Conservation (phyloP, 768 basidiomycete genomes). For the Pleurotus eryngii region DNA sequence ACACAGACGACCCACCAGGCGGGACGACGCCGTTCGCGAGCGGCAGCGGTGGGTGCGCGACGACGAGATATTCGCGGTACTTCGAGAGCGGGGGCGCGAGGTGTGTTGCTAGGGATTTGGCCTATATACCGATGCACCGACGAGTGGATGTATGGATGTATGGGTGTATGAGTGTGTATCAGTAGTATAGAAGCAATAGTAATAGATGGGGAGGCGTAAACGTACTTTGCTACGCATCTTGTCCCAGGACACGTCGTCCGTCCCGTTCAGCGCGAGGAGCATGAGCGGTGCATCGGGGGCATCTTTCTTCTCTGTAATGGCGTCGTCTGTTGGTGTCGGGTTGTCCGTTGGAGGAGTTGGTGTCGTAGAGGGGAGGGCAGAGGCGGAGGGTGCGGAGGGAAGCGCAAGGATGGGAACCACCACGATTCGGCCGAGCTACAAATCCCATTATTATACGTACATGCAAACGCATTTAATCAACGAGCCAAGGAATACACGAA, state of each 20-base stretch:
- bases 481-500: too few relatives aligned
- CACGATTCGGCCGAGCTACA: constrained; percentile 70
- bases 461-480: too few relatives aligned
- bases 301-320: background rate
- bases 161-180: too few relatives aligned
- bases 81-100: constrained; percentile 42
- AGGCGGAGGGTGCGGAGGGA: background rate
- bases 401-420: constrained; percentile 60
- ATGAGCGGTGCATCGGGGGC: constrained; percentile 46
- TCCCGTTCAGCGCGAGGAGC: constrained; percentile 68
- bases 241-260: constrained; percentile 61
- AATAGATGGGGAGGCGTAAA: background rate
- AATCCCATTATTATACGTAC: too few relatives aligned
- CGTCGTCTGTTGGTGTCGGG: background rate
- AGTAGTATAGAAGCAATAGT: too few relatives aligned
- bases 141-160: too few relatives aligned
- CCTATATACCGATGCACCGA: constrained; percentile 26
- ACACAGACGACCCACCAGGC: background rate
- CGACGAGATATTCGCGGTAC: constrained; percentile 33
- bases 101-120: constrained; percentile 37
- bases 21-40: background rate
- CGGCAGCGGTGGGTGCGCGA: background rate
- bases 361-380: background rate
- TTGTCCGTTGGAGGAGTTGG: constrained; percentile 6
- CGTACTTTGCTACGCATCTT: constrained; percentile 60